These are phyloP conservation scores for Fragaria vesca DNA, from an alignment of 306 rosid species.

Conservation along the genomic window DNA sequence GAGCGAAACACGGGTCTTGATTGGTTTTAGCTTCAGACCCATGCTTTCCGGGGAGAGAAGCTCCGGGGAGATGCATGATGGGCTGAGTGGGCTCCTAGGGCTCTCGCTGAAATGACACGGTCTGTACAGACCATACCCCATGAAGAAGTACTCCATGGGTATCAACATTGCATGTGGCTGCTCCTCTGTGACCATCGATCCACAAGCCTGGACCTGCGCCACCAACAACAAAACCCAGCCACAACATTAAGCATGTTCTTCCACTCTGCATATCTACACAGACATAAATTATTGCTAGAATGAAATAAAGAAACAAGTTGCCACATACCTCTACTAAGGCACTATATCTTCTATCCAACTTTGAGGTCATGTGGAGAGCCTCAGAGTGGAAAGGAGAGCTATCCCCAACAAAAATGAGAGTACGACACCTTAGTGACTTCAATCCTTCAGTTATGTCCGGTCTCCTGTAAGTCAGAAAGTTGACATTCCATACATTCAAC, in stretches of 20 bases:
- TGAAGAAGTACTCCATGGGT: slow-evolving; percentile 84
- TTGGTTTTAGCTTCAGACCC: slow-evolving; percentile 92
- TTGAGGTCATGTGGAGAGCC: slow-evolving; percentile 82
- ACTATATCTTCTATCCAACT: slow-evolving; percentile 71
- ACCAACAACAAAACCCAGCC: slow-evolving; percentile 25
- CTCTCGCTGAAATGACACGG: slow-evolving; percentile 66
- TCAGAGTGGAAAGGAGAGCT: slow-evolving; percentile 92
- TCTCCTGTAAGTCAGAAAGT: slow-evolving; percentile 54
- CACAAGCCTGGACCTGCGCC: slow-evolving; percentile 87
- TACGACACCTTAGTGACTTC: slow-evolving; percentile 73
- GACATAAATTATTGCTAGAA: background rate
- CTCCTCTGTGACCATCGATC: slow-evolving; percentile 97
- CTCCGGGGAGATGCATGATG: slow-evolving; percentile 87
- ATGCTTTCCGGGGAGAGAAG: slow-evolving; percentile 97
- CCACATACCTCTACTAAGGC: slow-evolving; percentile 83
- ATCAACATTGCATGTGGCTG: slow-evolving; percentile 95
- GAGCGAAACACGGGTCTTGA: slow-evolving; percentile 65
- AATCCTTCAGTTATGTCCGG: slow-evolving; percentile 73
- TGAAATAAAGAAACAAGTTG: background rate
- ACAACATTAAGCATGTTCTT: background rate
- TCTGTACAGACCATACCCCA: slow-evolving; percentile 83
- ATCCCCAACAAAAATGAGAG: slow-evolving; percentile 88
- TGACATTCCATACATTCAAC: slow-evolving; percentile 11
- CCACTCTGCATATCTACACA: background rate
- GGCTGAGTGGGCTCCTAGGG: slow-evolving; percentile 84